Evolutionary conservation across 305 asterid genomes (phyloP).

Genomic region (Fraxinus sp.): DNA sequence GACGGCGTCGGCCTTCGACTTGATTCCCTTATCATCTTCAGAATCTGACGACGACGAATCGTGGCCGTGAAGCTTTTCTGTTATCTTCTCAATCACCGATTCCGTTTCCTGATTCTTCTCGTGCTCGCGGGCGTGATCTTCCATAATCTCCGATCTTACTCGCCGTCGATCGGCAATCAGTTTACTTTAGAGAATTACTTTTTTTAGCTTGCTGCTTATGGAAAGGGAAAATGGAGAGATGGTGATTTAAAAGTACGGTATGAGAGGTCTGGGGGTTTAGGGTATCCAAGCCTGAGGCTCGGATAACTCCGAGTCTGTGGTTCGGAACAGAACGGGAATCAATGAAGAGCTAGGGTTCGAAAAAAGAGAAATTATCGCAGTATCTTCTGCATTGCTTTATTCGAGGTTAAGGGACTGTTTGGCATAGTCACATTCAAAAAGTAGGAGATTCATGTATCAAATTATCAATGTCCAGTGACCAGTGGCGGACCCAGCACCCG

Average conservation of each 20-base stretch:
- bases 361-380: neutral
- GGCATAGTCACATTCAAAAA: too few relatives aligned
- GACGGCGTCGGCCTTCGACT: neutral
- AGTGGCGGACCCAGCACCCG: too few relatives aligned
- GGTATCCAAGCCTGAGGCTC: slow-evolving; percentile 25
- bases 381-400: neutral
- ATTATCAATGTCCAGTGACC: too few relatives aligned
- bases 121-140: neutral
- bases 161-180: neutral
- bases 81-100: slow-evolving; percentile 10
- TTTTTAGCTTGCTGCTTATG: neutral
- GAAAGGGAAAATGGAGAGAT: neutral
- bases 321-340: slow-evolving; percentile 22
- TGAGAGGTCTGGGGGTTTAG: neutral
- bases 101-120: neutral
- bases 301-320: slow-evolving; percentile 21
- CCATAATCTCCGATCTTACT: neutral
- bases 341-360: slow-evolving; percentile 25
- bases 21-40: neutral
- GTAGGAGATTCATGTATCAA: too few relatives aligned
- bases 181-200: slow-evolving; percentile 8
- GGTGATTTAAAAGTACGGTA: slow-evolving; percentile 3
- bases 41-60: slow-evolving; percentile 13
- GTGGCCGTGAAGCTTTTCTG: slow-evolving; percentile 4
- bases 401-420: too few relatives aligned